phyloP scores from a whole-genome alignment of 495 filamentous ascomycete genomes.

The Neurospora sp. region DNA sequence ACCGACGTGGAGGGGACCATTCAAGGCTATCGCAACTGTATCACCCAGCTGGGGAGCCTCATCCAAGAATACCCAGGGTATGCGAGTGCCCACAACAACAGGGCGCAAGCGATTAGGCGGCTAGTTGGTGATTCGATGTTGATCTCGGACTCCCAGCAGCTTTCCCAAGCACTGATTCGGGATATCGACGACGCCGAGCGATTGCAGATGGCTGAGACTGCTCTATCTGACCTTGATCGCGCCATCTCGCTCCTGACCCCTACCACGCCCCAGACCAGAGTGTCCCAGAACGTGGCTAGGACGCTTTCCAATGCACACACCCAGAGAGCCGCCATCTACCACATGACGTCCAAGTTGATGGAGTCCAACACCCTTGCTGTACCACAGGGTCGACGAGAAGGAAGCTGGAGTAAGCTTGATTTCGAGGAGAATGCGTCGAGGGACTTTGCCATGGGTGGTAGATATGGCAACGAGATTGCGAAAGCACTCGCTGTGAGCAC shows the following conservation, averaged over 20 bases:
- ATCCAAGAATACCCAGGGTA: slow-evolving; percentile 53
- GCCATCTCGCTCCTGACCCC: slow-evolving; percentile 62
- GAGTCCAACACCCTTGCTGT: slow-evolving; percentile 10
- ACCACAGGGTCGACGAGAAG: slow-evolving; percentile 26
- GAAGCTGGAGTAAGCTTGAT: slow-evolving; percentile 35
- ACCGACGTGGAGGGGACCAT: slow-evolving; percentile 13
- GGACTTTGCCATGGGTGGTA: slow-evolving; percentile 65
- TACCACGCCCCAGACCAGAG: slow-evolving; percentile 29
- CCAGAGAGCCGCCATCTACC: slow-evolving; percentile 63
- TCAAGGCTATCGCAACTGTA: slow-evolving; percentile 28
- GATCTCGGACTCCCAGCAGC: slow-evolving; percentile 14
- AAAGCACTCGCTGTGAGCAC: slow-evolving; percentile 66
- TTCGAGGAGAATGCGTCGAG: slow-evolving; percentile 64
- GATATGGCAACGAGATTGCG: slow-evolving; percentile 70
- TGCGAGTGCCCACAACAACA: slow-evolving; percentile 65
- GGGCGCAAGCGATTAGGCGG: slow-evolving; percentile 60
- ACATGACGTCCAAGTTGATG: slow-evolving; percentile 47
- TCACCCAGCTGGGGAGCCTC: slow-evolving; percentile 40
- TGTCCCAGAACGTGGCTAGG: slow-evolving; percentile 51
- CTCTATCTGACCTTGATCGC: slow-evolving; percentile 51
- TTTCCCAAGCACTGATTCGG: slow-evolving; percentile 20
- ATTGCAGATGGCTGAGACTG: slow-evolving; percentile 22
- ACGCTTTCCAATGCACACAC: slow-evolving; percentile 63
- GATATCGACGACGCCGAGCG: slow-evolving; percentile 20
- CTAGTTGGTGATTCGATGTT: slow-evolving; percentile 42